phyloP scores from a whole-genome alignment of 345 rosid species.

The Capsella bursapastoris region DNA sequence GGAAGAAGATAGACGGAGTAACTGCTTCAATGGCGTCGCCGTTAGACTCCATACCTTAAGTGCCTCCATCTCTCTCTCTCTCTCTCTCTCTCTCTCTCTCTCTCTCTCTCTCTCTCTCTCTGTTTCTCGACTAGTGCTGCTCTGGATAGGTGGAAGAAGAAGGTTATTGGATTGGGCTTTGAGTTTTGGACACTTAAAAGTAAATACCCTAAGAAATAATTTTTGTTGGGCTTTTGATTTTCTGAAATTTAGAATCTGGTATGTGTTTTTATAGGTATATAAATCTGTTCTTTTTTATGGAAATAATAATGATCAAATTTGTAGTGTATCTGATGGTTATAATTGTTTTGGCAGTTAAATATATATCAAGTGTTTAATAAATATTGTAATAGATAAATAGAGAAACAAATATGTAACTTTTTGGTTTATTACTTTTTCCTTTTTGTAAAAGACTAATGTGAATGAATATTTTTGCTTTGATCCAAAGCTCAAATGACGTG shows the following conservation, averaged over 20 bases:
- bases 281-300: not conserved
- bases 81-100: slow-evolving; percentile 1
- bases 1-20: slow-evolving; percentile 52
- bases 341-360: not conserved
- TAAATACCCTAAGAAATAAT: not conserved
- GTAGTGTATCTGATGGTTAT: not conserved
- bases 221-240: slow-evolving; percentile 10
- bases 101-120: slow-evolving; percentile 43
- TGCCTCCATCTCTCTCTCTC: slow-evolving; percentile 73
- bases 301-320: no score
- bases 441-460: not conserved
- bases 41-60: slow-evolving; percentile 67
- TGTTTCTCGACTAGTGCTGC: not conserved
- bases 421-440: not conserved
- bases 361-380: not conserved
- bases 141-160: slow-evolving; percentile 41
- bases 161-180: slow-evolving; percentile 11
- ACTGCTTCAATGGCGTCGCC: slow-evolving; percentile 62
- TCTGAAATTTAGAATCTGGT: not conserved
- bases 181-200: not conserved
- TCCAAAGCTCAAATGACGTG: no score
- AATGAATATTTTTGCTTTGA: not conserved
- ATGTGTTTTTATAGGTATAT: no score
- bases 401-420: not conserved
- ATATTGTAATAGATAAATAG: not conserved